phyloP scores from a whole-genome alignment of 2,329 filamentous ascomycete genomes.

The Ophiocordyceps australis region DNA sequence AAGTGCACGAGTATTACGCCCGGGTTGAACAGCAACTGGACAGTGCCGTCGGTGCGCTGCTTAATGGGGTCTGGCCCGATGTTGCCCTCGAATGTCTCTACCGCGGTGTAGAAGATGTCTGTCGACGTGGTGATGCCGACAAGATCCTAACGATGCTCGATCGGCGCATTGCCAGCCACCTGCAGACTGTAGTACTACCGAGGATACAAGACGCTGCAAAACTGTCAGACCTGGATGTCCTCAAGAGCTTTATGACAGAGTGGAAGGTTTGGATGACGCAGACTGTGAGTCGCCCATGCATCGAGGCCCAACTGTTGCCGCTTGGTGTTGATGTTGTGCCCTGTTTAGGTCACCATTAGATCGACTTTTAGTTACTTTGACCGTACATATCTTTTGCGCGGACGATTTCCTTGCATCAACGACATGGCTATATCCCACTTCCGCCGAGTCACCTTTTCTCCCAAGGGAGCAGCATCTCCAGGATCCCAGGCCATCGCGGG shows the following conservation, averaged over 20 bases:
- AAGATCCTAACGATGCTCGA: constrained; percentile 50
- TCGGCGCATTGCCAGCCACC: constrained; percentile 46
- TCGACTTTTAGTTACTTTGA: constrained; percentile 92
- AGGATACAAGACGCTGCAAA: constrained; percentile 30
- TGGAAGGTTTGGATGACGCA: constrained; percentile 61
- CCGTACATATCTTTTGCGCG: constrained; percentile 67
- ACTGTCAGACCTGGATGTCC: constrained; percentile 39
- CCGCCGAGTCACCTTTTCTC: constrained; percentile 34
- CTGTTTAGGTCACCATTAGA: constrained; percentile 54
- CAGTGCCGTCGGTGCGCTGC: constrained; percentile 54
- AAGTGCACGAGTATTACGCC: constrained; percentile 62
- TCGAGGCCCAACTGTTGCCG: constrained; percentile 1
- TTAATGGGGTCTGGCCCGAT: constrained; percentile 42
- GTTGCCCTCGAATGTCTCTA: constrained; percentile 80
- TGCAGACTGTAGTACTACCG: constrained; percentile 41
- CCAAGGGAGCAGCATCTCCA: constrained; percentile 3
- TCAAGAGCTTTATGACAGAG: constrained; percentile 33
- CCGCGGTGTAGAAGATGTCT: constrained; percentile 79
- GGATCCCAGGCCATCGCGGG: constrained; percentile 21
- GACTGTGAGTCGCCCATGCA: background rate
- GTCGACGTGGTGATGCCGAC: constrained; percentile 55
- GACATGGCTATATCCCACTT: constrained; percentile 69
- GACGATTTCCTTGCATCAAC: constrained; percentile 53
- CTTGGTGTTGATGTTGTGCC: too few species aligned
- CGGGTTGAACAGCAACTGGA: constrained; percentile 60